Base-by-base conservation (phyloP, 2,329 filamentous ascomycete genomes). In the Capronia epimyces region DNA sequence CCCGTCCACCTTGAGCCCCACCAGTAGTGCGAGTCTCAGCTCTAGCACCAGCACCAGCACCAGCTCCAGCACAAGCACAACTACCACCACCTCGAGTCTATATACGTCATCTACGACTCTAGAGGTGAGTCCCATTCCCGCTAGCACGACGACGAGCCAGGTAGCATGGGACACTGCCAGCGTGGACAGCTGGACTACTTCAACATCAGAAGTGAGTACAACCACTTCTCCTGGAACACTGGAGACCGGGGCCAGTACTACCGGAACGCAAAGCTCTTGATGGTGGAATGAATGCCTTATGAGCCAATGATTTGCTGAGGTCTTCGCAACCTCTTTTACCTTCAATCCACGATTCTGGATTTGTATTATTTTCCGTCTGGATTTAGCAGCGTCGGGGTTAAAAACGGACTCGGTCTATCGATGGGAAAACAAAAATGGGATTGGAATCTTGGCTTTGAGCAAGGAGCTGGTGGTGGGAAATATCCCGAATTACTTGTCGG, bases 1-100 rank as follows among this genome's bases (percentile, higher is more conserved):
- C 15, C n/a, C 15, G 8, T 43, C 39, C n/a, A 49, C 20, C n/a
- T 43, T 48, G 15, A 41, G 44, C 12, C 31, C 50, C 16, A 20
- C 5, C 34, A 37, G 34, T 13, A 29, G 8, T 7, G 13, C 27
- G 13, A 29, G 27, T 13, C 13, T 7, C 34, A 37, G 34, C 12
- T 18, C 6, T 6, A 15, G 34, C 7, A 15, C 18, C 34, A 37
- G 34, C 34, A 6, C 15, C 15, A 37, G 15, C 34, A 9, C 8
- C 7, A 18, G 6, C 3, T 12, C 18, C 15, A 20, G 6, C 34
- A 7, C 13, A 3, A 7, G 6, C n/a, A 20, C 34, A 20, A 37
- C 6, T 13, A 20, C 6, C 7, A 37, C 34, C 20, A 9, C 12
- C 6, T 18, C 34, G 7, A 32, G 12, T 37, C 16, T 15, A 18